Percentiles rank a stretch among this genome's conserved stretches.
Evolutionary conservation across 768 basidiomycete genomes (phyloP).

Genomic region (Agrocybe praecox): DNA sequence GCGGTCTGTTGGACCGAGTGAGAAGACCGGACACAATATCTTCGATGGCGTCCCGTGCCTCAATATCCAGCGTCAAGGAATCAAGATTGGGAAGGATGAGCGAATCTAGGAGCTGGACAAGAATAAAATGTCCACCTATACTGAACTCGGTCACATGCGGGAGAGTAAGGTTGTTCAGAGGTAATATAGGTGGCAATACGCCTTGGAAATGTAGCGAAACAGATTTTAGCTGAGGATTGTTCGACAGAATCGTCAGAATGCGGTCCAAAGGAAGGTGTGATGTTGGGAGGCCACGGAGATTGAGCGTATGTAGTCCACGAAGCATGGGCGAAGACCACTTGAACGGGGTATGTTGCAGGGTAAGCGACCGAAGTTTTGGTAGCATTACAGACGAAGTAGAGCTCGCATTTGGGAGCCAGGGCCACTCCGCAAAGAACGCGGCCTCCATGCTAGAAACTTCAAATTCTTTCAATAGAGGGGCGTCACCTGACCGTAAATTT

Average conservation of each 20-base stretch:
- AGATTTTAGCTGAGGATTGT: slow-evolving; percentile 57
- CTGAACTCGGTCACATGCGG: slow-evolving; percentile 54
- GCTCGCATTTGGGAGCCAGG: slow-evolving; percentile 66
- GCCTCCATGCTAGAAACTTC: slow-evolving; percentile 76
- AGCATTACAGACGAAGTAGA: slow-evolving; percentile 34
- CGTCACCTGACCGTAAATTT: slow-evolving; percentile 51
- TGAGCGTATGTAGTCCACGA: slow-evolving; percentile 57
- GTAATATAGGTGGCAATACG: slow-evolving; percentile 64
- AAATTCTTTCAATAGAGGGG: slow-evolving; percentile 74
- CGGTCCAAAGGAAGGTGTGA: slow-evolving; percentile 68
- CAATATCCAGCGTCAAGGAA: slow-evolving; percentile 68
- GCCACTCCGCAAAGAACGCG: slow-evolving; percentile 66
- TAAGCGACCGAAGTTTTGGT: slow-evolving; percentile 55
- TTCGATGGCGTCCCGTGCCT: slow-evolving; percentile 75
- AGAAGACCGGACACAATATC: slow-evolving; percentile 67
- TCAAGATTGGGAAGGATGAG: slow-evolving; percentile 61
- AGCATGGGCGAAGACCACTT: slow-evolving; percentile 80
- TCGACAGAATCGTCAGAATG: slow-evolving; percentile 62
- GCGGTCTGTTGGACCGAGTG: slow-evolving; percentile 58
- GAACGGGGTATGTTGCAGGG: slow-evolving; percentile 74
- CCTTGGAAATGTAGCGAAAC: slow-evolving; percentile 66
- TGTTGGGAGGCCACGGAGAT: slow-evolving; percentile 66
- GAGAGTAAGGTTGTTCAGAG: slow-evolving; percentile 55
- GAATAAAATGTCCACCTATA: slow-evolving; percentile 68
- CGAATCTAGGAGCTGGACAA: slow-evolving; percentile 62